Percentiles rank a stretch among this genome's conserved stretches.
Conservation (phyloP, 257 asterid species). For the Solanum dulcamara region DNA sequence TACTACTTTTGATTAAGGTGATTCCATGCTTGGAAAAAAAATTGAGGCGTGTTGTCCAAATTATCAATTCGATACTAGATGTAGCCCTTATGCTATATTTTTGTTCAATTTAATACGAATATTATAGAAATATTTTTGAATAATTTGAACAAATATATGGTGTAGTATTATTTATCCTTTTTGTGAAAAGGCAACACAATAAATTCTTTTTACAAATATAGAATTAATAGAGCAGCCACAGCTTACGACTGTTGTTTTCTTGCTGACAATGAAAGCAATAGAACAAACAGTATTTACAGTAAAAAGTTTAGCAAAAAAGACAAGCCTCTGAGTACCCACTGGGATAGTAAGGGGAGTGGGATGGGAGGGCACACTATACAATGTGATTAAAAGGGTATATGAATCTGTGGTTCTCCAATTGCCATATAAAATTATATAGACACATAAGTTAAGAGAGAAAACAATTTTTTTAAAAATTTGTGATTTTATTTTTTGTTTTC, state of each 20-base stretch:
- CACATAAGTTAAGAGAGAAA: no score
- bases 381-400: neutral
- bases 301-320: neutral
- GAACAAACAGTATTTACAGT: neutral
- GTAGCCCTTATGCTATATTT: neutral
- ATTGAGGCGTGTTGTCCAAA: neutral
- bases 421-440: no score
- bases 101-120: fast-evolving
- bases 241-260: neutral
- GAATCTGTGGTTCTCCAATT: no score
- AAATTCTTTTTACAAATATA: no score
- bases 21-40: neutral
- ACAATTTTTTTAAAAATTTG: no score
- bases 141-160: neutral
- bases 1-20: neutral
- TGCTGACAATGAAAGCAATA: neutral
- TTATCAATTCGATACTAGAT: neutral
- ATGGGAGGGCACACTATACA: neutral
- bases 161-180: neutral
- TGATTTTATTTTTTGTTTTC: no score
- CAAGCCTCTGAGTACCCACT: neutral
- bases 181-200: no score
- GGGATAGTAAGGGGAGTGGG: no score
- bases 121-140: neutral
- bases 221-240: neutral